phyloP scores from a whole-genome alignment of 345 rosid species.

The Eutrema heterophyllum region DNA sequence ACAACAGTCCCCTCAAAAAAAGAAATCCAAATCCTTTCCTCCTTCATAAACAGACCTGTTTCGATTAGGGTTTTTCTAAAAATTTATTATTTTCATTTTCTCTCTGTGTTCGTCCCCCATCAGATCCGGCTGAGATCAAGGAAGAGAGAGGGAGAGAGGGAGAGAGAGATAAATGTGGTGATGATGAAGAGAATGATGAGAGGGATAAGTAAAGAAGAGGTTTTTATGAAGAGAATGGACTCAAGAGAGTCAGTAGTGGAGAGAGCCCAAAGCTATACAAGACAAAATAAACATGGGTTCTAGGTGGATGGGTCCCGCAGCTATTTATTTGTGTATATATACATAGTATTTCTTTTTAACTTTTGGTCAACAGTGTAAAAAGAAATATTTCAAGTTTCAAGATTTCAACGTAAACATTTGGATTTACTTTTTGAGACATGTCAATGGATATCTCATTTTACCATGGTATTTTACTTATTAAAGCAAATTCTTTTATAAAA shows the following conservation, averaged over 20 bases:
- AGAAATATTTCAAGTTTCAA: conserved; percentile 30
- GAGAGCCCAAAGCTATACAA: conserved; percentile 25
- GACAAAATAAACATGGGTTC: conserved; percentile 34
- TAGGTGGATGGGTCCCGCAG: conserved; percentile 15
- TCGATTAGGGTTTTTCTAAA: conserved; percentile 2
- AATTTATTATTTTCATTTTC: background rate
- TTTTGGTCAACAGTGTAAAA: conserved; percentile 13
- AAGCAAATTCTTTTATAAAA: background rate
- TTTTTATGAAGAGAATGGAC: conserved; percentile 24
- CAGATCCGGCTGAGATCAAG: conserved; percentile 66
- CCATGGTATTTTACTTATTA: conserved; percentile 21
- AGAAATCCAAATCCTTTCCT: conserved; percentile 23
- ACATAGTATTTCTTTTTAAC: background rate
- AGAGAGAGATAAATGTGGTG: conserved; percentile 9
- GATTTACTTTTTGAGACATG: conserved; percentile 40
- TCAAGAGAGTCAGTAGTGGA: conserved; percentile 16
- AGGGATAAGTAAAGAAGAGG: conserved; percentile 19
- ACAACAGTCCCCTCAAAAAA: conserved; percentile 93
- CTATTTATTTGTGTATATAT: conserved; percentile 8
- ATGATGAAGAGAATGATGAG: conserved; percentile 27
- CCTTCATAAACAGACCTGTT: background rate
- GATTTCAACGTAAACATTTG: conserved; percentile 30
- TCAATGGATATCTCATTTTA: conserved; percentile 31
- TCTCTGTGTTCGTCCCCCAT: conserved; percentile 45
- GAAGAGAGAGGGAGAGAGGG: conserved; percentile 35